phyloP scores from a whole-genome alignment of 345 rosid genomes.

The Geranium brycei region DNA sequence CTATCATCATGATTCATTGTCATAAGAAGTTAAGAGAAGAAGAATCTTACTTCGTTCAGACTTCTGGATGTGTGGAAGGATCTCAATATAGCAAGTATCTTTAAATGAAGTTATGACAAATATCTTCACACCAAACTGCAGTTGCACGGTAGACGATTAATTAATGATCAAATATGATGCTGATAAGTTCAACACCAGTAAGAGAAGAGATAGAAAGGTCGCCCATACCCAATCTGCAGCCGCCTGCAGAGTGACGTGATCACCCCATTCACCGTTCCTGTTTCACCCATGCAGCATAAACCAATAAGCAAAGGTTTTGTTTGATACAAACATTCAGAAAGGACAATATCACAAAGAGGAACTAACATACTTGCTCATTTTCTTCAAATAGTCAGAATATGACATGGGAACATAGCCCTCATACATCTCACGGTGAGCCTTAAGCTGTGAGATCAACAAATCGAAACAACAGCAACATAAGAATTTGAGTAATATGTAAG shows the following conservation, averaged over 20 bases:
- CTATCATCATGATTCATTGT: no score
- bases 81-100: conserved; percentile 86
- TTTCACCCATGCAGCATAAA: not conserved
- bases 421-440: conserved; percentile 27
- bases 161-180: not conserved
- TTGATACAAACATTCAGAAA: not conserved
- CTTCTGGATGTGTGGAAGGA: conserved; percentile 51
- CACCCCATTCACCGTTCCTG: conserved; percentile 64
- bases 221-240: conserved; percentile 47
- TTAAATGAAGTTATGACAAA: conserved; percentile 81
- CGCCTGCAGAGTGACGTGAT: conserved; percentile 62
- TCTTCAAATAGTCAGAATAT: conserved; percentile 43
- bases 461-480: conserved; percentile 1
- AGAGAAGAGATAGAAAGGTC: not conserved
- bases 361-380: conserved; percentile 32
- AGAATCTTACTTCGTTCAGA: conserved; percentile 54
- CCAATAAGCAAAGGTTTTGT: no score
- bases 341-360: not conserved
- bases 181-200: not conserved
- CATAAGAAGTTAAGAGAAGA: not conserved
- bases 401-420: conserved; percentile 48
- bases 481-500: not conserved
- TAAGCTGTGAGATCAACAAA: conserved; percentile 29
- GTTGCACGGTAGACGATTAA: not conserved
- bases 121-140: conserved; percentile 84